phyloP scores from a whole-genome alignment of 495 filamentous ascomycete species.

The Recurvomyces mirabilis region DNA sequence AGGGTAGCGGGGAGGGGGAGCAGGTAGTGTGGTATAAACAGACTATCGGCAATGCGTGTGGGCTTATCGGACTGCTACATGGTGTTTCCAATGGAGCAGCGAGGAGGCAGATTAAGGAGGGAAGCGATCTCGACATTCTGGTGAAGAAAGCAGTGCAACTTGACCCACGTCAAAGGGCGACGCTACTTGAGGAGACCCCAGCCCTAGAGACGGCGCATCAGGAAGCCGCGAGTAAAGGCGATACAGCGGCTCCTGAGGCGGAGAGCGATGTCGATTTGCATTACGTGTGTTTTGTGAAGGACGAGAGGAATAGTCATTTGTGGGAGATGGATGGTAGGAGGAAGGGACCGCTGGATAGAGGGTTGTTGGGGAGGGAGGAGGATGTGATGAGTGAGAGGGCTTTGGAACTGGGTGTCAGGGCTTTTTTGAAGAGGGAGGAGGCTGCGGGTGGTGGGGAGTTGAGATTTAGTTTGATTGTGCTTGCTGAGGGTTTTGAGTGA shows the following conservation, averaged over 20 bases:
- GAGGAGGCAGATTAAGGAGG: slow-evolving; percentile 29
- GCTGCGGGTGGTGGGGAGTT: slow-evolving; percentile 37
- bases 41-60: slow-evolving; percentile 56
- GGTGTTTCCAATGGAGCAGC: slow-evolving; percentile 42
- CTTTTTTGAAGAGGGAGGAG: slow-evolving; percentile 43
- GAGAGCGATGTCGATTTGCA: slow-evolving; percentile 32
- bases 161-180: slow-evolving; percentile 28
- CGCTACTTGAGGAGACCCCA: slow-evolving; percentile 31
- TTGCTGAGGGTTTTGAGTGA: slow-evolving; percentile 35
- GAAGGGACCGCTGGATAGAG: slow-evolving; percentile 64
- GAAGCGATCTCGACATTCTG: slow-evolving; percentile 19
- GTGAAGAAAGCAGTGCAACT: slow-evolving; percentile 34
- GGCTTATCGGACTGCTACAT: slow-evolving; percentile 52
- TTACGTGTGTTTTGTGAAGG: slow-evolving; percentile 36
- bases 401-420: slow-evolving; percentile 47
- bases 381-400: slow-evolving; percentile 61
- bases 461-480: slow-evolving; percentile 46
- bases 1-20: slow-evolving; percentile 39
- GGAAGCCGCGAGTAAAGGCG: slow-evolving; percentile 27
- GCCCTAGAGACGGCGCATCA: slow-evolving; percentile 33
- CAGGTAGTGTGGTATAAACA: slow-evolving; percentile 54
- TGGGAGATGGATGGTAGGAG: slow-evolving; percentile 38
- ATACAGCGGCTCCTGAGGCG: slow-evolving; percentile 30
- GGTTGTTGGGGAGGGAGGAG: slow-evolving; percentile 46
- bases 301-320: slow-evolving; percentile 27